phyloP scores from a whole-genome alignment of 768 basidiomycete species.

The Auriscalpium microsporum region DNA sequence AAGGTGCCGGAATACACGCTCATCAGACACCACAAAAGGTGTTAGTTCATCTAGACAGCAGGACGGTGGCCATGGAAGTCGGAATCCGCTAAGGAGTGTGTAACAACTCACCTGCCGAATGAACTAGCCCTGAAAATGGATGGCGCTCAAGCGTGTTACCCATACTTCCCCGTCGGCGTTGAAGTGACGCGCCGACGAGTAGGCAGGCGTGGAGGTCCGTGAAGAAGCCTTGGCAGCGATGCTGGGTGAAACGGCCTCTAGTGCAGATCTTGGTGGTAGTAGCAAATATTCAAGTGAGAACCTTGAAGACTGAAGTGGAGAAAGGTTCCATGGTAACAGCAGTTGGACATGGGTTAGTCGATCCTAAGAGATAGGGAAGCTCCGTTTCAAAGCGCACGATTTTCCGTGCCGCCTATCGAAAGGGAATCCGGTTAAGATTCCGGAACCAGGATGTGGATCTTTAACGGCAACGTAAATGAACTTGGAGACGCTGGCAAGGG shows the following conservation, averaged over 20 bases:
- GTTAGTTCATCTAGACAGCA: conserved; percentile 84
- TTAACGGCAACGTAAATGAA: too few relatives aligned
- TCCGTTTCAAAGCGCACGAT: too few relatives aligned
- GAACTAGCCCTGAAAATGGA: conserved; percentile 88
- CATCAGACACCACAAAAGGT: conserved; percentile 81
- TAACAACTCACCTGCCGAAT: conserved; percentile 88
- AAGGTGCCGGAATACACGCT: conserved; percentile 78
- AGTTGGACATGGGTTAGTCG: conserved; percentile 82
- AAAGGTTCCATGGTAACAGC: conserved; percentile 83
- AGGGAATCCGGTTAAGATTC: too few relatives aligned
- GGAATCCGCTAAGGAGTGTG: conserved; percentile 81
- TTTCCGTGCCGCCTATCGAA: too few relatives aligned
- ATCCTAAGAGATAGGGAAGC: too few relatives aligned
- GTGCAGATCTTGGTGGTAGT: conserved; percentile 85
- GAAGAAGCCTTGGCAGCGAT: conserved; percentile 73
- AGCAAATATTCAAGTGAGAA: conserved; percentile 83
- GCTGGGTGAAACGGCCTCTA: conserved; percentile 67
- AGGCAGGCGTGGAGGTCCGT: conserved; percentile 71
- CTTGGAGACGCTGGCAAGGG: too few relatives aligned
- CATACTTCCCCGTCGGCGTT: conserved; percentile 74
- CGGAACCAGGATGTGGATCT: too few relatives aligned
- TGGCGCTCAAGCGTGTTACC: conserved; percentile 83
- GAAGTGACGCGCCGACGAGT: conserved; percentile 64
- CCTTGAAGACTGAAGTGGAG: conserved; percentile 84
- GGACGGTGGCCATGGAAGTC: conserved; percentile 84